Conservation (phyloP, 2,329 filamentous ascomycete genomes). For the Microdochium paspali region DNA sequence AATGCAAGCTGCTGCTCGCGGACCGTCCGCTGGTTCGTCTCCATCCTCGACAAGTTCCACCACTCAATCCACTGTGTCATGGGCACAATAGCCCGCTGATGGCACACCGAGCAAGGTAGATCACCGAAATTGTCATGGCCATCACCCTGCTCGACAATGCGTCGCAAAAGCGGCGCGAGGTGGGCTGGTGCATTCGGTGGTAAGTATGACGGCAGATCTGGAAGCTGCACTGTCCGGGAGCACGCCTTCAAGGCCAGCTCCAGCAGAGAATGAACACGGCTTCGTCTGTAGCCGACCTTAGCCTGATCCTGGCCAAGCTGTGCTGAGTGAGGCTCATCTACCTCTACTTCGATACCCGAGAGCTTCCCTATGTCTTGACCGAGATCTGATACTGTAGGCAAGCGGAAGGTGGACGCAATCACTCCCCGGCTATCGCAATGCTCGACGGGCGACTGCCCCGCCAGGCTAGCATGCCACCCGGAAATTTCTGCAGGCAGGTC, state of each 20-base stretch:
- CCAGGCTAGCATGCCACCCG: slow-evolving; percentile 10
- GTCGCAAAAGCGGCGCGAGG: slow-evolving; percentile 28
- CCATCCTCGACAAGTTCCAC: slow-evolving; percentile 29
- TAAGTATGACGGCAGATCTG: slow-evolving; percentile 31
- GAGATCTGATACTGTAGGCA: slow-evolving; percentile 9
- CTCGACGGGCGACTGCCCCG: slow-evolving; percentile 19
- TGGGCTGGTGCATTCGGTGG: slow-evolving; percentile 27
- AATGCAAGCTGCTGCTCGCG: background rate
- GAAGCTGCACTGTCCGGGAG: slow-evolving; percentile 29
- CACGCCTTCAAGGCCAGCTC: slow-evolving; percentile 40
- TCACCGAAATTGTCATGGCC: slow-evolving; percentile 30
- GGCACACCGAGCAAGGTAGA: slow-evolving; percentile 41
- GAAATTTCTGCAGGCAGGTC: background rate
- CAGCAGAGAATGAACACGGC: slow-evolving; percentile 37
- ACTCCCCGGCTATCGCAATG: slow-evolving; percentile 19
- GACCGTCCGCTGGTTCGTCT: slow-evolving; percentile 5
- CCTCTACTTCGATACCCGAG: slow-evolving; percentile 7
- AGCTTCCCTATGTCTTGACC: background rate
- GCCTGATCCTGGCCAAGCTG: slow-evolving; percentile 2
- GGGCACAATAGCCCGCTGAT: slow-evolving; percentile 36
- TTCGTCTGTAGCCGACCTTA: slow-evolving; percentile 7
- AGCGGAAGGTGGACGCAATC: slow-evolving; percentile 14
- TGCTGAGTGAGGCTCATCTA: slow-evolving; percentile 11
- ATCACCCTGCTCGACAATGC: slow-evolving; percentile 29
- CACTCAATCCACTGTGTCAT: slow-evolving; percentile 54